Evolutionary conservation across 2,329 filamentous ascomycete species (phyloP).

Genomic region (Fusarium sp.): DNA sequence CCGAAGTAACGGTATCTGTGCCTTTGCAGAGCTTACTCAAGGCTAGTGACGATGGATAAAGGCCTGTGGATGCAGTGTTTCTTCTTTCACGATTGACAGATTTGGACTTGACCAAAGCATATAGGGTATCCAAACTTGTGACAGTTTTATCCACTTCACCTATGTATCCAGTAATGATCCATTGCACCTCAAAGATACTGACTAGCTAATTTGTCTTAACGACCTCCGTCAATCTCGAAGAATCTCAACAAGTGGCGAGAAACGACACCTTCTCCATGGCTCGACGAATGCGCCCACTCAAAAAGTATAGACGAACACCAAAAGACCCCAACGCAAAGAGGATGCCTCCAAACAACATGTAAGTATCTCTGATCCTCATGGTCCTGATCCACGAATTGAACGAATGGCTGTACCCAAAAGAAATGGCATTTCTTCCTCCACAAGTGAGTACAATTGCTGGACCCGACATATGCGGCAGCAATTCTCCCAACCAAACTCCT

Average conservation of each 20-base stretch:
- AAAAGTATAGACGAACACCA: not conserved
- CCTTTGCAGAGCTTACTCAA: not conserved
- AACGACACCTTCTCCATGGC: not conserved
- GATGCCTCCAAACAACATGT: not conserved
- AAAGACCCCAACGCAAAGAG: not conserved
- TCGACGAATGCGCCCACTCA: not conserved
- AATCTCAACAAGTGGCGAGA: not conserved
- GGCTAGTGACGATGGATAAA: rapidly evolving
- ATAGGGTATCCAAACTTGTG: not conserved
- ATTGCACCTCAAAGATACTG: not conserved
- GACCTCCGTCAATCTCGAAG: too few relatives aligned
- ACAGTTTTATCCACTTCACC: not conserved
- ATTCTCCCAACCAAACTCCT: not conserved
- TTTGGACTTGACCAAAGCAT: rapidly evolving
- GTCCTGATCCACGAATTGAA: not conserved
- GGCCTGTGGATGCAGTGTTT: rapidly evolving
- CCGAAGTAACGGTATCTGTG: not conserved
- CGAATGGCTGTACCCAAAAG: not conserved
- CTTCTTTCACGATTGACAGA: rapidly evolving
- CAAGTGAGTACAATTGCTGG: not conserved
- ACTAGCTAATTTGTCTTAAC: too few relatives aligned
- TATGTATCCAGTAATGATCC: not conserved
- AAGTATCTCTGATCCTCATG: not conserved
- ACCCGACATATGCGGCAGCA: not conserved
- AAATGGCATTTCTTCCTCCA: not conserved